Conservation (phyloP, 2,329 filamentous ascomycete genomes). For the Lasiodiplodia sp. region DNA sequence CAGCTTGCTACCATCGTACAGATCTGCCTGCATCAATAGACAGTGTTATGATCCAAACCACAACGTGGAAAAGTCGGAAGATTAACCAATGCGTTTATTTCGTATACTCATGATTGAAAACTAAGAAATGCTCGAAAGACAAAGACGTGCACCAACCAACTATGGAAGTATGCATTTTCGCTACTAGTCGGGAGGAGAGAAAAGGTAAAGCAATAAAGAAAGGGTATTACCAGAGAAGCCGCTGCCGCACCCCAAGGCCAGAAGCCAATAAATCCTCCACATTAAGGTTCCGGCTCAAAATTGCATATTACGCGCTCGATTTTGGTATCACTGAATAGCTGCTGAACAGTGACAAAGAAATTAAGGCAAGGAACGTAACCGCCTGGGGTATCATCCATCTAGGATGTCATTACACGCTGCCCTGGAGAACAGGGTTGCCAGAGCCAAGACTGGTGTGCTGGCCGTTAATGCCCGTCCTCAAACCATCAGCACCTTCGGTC, state of each 20-base stretch:
- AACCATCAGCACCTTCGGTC: conserved; percentile 17
- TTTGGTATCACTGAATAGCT: conserved; percentile 22
- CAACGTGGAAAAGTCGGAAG: neutral
- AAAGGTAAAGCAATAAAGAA: neutral
- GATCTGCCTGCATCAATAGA: too few relatives aligned
- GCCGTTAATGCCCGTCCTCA: neutral
- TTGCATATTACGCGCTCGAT: neutral
- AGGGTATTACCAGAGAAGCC: conserved; percentile 17
- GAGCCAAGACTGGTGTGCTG: conserved; percentile 51
- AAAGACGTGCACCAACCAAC: neutral
- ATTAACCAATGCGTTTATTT: neutral
- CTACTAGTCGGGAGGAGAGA: neutral
- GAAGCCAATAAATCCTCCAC: neutral
- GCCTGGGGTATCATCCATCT: neutral
- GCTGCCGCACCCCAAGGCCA: neutral
- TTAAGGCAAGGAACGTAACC: neutral
- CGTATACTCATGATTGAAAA: neutral
- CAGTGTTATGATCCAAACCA: neutral
- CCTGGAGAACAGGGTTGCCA: conserved; percentile 53
- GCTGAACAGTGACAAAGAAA: neutral
- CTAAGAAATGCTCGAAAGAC: neutral
- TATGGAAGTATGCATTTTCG: neutral
- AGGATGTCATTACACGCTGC: conserved; percentile 39
- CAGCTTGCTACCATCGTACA: too few relatives aligned
- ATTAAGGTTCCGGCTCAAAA: neutral